Percentiles rank a stretch among this genome's conserved stretches.
These are phyloP conservation scores for Rostrohypoxylon terebratum DNA, from an alignment of 495 filamentous ascomycete genomes.

Conservation along the genomic window DNA sequence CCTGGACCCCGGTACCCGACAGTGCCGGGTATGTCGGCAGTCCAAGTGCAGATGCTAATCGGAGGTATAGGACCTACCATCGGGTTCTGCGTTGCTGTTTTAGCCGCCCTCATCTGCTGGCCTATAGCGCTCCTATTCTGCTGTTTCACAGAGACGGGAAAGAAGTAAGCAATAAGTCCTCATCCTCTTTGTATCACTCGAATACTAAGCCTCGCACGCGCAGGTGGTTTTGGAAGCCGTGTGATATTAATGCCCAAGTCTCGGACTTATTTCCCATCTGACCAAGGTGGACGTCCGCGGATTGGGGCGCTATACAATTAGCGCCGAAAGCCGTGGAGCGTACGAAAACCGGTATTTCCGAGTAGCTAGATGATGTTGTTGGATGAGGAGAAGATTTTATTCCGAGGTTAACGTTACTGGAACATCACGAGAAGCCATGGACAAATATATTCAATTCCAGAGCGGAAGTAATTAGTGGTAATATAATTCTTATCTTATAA, in stretches of 20 bases:
- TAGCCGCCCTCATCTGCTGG: constrained; percentile 40
- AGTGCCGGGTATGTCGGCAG: not conserved
- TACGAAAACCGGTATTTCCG: not conserved
- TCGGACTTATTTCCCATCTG: constrained; percentile 45
- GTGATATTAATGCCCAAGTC: constrained; percentile 43
- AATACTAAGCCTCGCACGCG: constrained; percentile 9
- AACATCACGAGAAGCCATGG: not conserved
- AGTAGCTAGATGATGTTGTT: not conserved
- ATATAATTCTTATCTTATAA: not conserved
- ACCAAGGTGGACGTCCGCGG: not conserved
- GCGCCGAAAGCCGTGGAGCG: not conserved
- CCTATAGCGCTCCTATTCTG: constrained; percentile 44
- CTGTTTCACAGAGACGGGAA: constrained; percentile 45
- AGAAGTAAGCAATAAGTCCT: constrained; percentile 35
- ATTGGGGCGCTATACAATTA: not conserved
- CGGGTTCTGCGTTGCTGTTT: constrained; percentile 41
- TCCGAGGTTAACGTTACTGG: too few species aligned
- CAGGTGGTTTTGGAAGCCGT: constrained; percentile 48
- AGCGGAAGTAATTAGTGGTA: not conserved
- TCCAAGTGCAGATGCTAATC: not conserved
- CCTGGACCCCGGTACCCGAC: not conserved
- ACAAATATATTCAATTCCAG: not conserved
- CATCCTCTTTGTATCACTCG: not conserved
- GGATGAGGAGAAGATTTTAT: not conserved
- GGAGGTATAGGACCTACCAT: constrained; percentile 36